A percentile compares a stretch with the other conserved stretches of the same genome.
Evolutionary conservation across 345 rosid genomes (phyloP).

Genomic region (Euclidium syriacum): DNA sequence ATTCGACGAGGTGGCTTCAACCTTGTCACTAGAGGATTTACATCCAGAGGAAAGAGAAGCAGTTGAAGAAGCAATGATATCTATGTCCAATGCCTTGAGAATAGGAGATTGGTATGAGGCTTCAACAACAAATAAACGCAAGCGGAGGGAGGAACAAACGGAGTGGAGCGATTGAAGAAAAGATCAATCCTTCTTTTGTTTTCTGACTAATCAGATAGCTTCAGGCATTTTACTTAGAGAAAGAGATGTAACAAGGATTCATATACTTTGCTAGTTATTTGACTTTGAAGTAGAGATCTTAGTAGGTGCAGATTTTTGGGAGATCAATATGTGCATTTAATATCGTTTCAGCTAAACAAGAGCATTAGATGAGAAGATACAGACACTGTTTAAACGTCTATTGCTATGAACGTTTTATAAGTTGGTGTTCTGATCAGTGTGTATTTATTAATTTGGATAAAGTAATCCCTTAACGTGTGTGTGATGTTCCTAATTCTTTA

Average conservation of each 20-base stretch:
- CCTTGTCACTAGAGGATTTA: constrained; percentile 27
- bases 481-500: background rate
- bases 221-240: background rate
- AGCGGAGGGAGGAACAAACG: constrained; percentile 29
- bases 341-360: background rate
- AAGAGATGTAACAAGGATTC: constrained; percentile 10
- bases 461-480: background rate
- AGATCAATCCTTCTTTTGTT: background rate
- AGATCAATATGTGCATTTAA: constrained; percentile 3
- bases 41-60: constrained; percentile 34
- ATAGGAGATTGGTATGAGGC: constrained; percentile 36
- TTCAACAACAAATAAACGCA: constrained; percentile 23
- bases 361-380: constrained; percentile 3
- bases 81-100: constrained; percentile 34
- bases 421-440: constrained; percentile 1
- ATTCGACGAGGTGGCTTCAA: constrained; percentile 37
- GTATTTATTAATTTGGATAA: background rate
- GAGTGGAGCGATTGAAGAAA: constrained; percentile 30
- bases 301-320: background rate
- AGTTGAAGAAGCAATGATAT: constrained; percentile 31
- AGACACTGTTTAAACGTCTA: background rate
- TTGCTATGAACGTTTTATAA: background rate
- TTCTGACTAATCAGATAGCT: background rate
- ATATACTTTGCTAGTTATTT: background rate
- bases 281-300: background rate